Evolutionary conservation across 306 rosid genomes (phyloP).

Genomic region (Crataegus laevigata): DNA sequence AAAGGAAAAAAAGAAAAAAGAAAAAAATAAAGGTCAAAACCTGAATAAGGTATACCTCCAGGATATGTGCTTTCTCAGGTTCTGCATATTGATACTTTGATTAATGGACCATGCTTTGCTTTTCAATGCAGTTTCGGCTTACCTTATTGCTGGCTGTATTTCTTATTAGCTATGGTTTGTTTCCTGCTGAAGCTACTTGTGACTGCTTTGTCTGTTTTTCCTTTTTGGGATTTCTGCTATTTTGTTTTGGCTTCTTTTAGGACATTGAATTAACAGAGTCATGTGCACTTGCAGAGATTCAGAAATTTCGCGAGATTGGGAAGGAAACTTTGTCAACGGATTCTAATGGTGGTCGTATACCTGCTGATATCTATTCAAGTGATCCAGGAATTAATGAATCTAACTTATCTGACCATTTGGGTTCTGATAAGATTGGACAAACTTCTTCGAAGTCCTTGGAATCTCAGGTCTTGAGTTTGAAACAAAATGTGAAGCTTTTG

Average conservation of each 20-base stretch:
- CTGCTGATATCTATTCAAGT: slow-evolving; percentile 27
- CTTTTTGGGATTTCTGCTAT: neutral
- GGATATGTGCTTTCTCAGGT: neutral
- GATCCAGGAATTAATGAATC: slow-evolving; percentile 32
- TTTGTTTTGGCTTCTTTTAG: neutral
- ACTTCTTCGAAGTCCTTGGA: slow-evolving; percentile 43
- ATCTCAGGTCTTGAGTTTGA: slow-evolving; percentile 46
- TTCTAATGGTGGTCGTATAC: slow-evolving; percentile 28
- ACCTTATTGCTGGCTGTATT: neutral
- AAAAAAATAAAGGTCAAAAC: neutral
- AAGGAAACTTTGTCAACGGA: slow-evolving; percentile 31
- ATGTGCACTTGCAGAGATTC: slow-evolving; percentile 52
- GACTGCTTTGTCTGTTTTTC: neutral
- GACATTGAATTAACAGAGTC: slow-evolving; percentile 1
- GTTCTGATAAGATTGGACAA: slow-evolving; percentile 32
- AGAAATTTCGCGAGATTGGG: slow-evolving; percentile 55
- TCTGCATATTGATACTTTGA: neutral
- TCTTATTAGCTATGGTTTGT: neutral
- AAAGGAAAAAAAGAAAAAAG: neutral
- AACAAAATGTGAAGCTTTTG: slow-evolving; percentile 40
- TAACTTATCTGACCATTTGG: slow-evolving; percentile 33
- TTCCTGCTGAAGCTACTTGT: slow-evolving; percentile 9
- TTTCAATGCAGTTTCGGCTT: neutral
- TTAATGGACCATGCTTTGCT: neutral
- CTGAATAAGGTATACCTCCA: neutral